These are phyloP conservation scores for Guyanaporus albipodus DNA, from an alignment of 768 basidiomycete genomes.

Conservation along the genomic window DNA sequence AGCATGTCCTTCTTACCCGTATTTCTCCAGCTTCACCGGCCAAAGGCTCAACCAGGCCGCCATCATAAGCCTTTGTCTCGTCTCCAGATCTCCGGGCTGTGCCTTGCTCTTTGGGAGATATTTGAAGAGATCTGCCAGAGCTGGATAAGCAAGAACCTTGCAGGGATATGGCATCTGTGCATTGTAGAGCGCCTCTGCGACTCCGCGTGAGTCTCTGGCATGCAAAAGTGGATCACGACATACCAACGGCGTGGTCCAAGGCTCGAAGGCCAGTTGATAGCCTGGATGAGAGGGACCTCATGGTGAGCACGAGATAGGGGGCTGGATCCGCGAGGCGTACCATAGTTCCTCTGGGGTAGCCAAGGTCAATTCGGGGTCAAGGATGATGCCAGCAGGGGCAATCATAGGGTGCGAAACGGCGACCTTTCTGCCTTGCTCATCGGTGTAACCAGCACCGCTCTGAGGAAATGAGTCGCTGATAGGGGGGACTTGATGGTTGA, in stretches of 20 bases:
- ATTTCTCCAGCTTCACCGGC: constrained; percentile 56
- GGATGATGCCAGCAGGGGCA: constrained; percentile 68
- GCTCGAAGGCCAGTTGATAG: constrained; percentile 76
- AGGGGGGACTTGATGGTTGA: not conserved
- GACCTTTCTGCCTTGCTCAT: constrained; percentile 65
- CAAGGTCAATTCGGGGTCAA: constrained; percentile 73
- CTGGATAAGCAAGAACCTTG: constrained; percentile 61
- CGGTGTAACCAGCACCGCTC: constrained; percentile 67
- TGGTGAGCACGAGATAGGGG: constrained; percentile 8
- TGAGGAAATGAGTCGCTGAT: constrained; percentile 22
- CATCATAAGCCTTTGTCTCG: constrained; percentile 64
- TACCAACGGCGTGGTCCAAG: constrained; percentile 75
- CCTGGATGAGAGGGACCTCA: constrained; percentile 41
- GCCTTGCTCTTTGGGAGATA: constrained; percentile 65
- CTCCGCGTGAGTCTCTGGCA: not conserved
- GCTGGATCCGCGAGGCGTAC: constrained; percentile 33
- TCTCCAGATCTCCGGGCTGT: constrained; percentile 50
- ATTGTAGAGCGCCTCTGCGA: constrained; percentile 54
- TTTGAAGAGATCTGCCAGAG: constrained; percentile 68
- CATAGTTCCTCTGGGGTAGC: constrained; percentile 72
- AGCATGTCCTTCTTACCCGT: constrained; percentile 38
- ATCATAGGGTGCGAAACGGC: constrained; percentile 50
- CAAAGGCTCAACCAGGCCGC: constrained; percentile 82
- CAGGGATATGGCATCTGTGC: constrained; percentile 51
- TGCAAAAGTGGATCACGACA: constrained; percentile 16